Base-by-base conservation (phyloP, 2,329 filamentous ascomycete genomes). In the Xylariaceae sp. region DNA sequence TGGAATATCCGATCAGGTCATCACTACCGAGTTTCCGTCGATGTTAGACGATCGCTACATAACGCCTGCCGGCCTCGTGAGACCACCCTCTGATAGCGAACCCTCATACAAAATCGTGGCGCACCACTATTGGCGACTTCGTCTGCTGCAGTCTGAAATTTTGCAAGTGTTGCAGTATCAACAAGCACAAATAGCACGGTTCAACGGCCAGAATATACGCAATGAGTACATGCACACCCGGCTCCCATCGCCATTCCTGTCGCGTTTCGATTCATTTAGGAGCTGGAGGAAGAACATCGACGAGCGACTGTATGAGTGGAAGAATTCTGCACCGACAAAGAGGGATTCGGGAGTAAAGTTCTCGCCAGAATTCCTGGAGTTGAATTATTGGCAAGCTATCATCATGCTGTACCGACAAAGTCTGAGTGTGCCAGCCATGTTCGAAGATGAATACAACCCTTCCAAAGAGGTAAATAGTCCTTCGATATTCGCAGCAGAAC, bases 321-420 rank as follows among this genome's bases (percentile, higher is more conserved):
- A 91, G 62, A 81, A 83, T 19, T 82, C 81, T 4, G 85, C 89
- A 1, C 93, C 91, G 0, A 83, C 78, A 0, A 83, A 85, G 48
- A 67, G 78, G 17, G 81, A 93, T 43, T 95, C 88, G 0, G 90
- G 90, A 1, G 93, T 97, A 2, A 81, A 81, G 3, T 97, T 97
- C 61, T 89, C 87, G 1, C 82, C 87, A 1, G 85, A 95, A 42
- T 95, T 97, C 55, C 67, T 96, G 4, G 89, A 96, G 55, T 74
- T 97, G 46, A 97, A 97, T 63, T 97, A 97, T 65, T 97, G 91
- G 90, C 91, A 96, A 62, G 89, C 89, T 3, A 83, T 97, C 46
- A 94, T 96, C 52, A 89, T 96, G 84, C 77, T 97, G 16, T 97
- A 97, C 62, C 77, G 91, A 41, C 91, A 95, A 64, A 93, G 89